Percentiles rank a stretch among this genome's conserved stretches.
These are phyloP conservation scores for Geotrichum restrictum DNA, from an alignment of 1,139 yeast species.

Conservation along the genomic window DNA sequence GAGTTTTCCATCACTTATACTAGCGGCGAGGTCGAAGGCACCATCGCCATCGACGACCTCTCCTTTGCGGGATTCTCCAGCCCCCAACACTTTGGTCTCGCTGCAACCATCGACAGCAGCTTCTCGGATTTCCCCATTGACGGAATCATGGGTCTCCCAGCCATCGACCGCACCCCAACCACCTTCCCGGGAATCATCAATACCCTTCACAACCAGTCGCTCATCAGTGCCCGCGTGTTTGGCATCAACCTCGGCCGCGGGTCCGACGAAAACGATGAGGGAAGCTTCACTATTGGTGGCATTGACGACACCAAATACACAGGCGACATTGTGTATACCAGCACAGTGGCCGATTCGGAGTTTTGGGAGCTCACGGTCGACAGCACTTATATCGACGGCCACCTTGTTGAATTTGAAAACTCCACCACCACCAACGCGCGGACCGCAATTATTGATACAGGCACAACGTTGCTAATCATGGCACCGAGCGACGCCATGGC, in stretches of 20 bases:
- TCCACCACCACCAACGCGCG: constrained; percentile 34
- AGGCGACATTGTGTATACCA: constrained; percentile 44
- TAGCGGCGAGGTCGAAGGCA: constrained; percentile 55
- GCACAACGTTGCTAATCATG: constrained; percentile 59
- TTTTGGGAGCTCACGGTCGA: constrained; percentile 55
- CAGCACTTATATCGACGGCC: constrained; percentile 39
- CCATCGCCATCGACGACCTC: constrained; percentile 43
- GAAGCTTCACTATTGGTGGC: constrained; percentile 48
- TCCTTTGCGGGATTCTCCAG: constrained; percentile 45
- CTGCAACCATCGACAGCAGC: constrained; percentile 50
- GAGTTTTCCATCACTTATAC: constrained; percentile 51
- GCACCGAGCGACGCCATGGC: constrained; percentile 54
- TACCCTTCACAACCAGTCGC: constrained; percentile 39
- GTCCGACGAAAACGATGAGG: constrained; percentile 52
- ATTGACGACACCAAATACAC: constrained; percentile 42
- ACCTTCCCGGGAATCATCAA: constrained; percentile 42
- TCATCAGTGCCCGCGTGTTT: constrained; percentile 42
- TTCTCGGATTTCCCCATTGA: constrained; percentile 53
- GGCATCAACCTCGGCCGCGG: constrained; percentile 44
- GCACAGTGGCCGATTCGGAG: constrained; percentile 36
- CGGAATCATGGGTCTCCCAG: constrained; percentile 60
- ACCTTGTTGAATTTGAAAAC: constrained; percentile 42
- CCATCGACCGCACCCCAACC: constrained; percentile 31
- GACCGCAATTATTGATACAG: constrained; percentile 58
- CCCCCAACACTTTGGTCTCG: constrained; percentile 52